phyloP scores from a whole-genome alignment of 1,284 basidiomycete genomes.

The Sanguinoderma infundibulare region DNA sequence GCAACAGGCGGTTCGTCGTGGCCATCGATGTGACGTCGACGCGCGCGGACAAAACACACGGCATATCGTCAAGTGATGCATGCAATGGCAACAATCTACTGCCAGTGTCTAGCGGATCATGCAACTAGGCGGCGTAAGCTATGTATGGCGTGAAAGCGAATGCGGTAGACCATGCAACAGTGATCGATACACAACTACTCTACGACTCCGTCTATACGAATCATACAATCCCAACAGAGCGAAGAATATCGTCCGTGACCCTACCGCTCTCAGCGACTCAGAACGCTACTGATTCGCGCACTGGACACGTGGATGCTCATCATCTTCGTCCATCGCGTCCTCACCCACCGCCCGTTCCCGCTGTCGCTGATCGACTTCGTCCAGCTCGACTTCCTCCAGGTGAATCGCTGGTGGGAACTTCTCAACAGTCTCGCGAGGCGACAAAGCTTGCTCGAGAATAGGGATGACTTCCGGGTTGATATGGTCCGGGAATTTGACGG shows the following conservation, averaged over 20 bases:
- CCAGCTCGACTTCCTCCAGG: constrained; percentile 88
- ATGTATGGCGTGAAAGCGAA: constrained; percentile 28
- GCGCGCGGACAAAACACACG: too few relatives aligned
- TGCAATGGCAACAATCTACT: constrained; percentile 27
- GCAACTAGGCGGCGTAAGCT: constrained; percentile 35
- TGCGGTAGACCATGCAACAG: constrained; percentile 32
- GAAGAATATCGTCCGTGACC: not conserved
- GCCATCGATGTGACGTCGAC: too few relatives aligned
- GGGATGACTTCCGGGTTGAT: constrained; percentile 75
- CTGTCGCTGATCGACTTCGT: constrained; percentile 83
- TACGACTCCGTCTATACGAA: constrained; percentile 12
- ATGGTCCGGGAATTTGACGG: constrained; percentile 88
- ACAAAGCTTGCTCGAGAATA: constrained; percentile 87
- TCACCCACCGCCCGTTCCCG: constrained; percentile 55
- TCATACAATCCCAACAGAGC: not conserved
- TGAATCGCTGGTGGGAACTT: constrained; percentile 72
- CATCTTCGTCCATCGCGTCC: constrained; percentile 90
- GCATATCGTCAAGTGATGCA: too few relatives aligned
- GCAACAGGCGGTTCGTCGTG: constrained; percentile 9
- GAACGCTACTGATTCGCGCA: constrained; percentile 76
- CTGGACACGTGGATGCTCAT: constrained; percentile 78
- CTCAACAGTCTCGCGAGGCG: constrained; percentile 74
- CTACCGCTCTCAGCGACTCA: not conserved
- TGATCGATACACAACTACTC: constrained; percentile 22
- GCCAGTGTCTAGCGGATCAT: constrained; percentile 30